These are phyloP conservation scores for Gymnopus androsaceus DNA, from an alignment of 1,284 basidiomycete genomes.

Conservation along the genomic window DNA sequence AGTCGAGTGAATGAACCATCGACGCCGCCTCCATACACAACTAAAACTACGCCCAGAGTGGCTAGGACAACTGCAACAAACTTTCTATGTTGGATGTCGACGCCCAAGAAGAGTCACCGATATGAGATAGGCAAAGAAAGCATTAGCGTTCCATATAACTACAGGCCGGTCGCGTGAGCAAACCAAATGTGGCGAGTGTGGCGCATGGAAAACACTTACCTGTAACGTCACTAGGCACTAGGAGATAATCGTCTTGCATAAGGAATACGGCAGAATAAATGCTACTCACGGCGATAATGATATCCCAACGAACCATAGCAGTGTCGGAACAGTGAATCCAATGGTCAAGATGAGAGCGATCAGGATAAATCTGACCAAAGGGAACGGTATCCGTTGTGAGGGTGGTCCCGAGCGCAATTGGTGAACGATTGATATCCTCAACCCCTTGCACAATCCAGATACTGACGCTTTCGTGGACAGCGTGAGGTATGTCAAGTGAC, in stretches of 20 bases:
- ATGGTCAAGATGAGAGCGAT: neutral
- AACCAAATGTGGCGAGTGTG: neutral
- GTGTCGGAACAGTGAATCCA: neutral
- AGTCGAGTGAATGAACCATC: neutral
- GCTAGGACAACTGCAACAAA: constrained; percentile 5
- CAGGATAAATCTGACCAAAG: neutral
- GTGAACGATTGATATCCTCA: neutral
- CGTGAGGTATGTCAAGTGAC: neutral
- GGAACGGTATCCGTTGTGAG: neutral
- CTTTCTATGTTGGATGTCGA: neutral
- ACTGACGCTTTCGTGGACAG: neutral
- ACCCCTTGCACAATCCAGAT: neutral
- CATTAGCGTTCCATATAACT: constrained; percentile 7
- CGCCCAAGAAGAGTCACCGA: neutral
- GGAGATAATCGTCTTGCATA: neutral
- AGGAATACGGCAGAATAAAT: neutral
- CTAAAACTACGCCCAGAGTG: neutral
- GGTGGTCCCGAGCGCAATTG: neutral
- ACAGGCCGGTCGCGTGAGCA: neutral
- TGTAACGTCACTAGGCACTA: constrained; percentile 8
- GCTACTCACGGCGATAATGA: constrained; percentile 1
- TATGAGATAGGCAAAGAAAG: constrained; percentile 3
- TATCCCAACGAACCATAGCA: neutral
- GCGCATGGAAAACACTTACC: neutral
- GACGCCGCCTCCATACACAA: neutral